Conservation (phyloP, 176 grass and related monocot genomes). For the Musa beccarii region DNA sequence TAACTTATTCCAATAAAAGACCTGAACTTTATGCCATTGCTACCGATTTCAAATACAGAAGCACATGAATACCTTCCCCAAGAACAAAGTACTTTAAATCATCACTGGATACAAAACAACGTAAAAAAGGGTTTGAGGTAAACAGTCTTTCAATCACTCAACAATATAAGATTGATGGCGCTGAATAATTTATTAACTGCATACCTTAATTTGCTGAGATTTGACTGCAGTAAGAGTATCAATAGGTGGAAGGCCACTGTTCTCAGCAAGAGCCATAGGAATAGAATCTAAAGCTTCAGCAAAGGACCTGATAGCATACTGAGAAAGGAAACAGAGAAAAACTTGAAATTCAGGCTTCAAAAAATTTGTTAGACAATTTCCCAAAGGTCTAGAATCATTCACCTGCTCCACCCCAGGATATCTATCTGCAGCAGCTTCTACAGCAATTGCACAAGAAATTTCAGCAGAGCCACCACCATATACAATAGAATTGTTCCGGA, state of each 20-base stretch:
- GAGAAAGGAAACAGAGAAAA: conserved; percentile 21
- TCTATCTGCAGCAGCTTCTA: conserved; percentile 63
- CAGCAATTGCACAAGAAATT: conserved; percentile 76
- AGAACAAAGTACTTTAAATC: too few relatives aligned
- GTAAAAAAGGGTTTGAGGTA: neutral
- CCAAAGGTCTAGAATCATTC: neutral
- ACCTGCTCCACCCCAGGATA: conserved; percentile 85
- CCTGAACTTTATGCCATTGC: too few relatives aligned
- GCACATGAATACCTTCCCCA: too few relatives aligned
- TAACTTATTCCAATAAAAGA: too few relatives aligned
- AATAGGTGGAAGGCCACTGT: conserved; percentile 74
- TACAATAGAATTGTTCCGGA: conserved; percentile 66
- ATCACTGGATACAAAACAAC: too few relatives aligned
- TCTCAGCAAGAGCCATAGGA: conserved; percentile 78
- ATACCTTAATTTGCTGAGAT: conserved; percentile 80
- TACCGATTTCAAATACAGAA: too few relatives aligned
- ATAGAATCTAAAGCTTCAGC: conserved; percentile 73
- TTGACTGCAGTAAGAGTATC: conserved; percentile 74
- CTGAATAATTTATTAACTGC: neutral
- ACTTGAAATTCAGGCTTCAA: neutral
- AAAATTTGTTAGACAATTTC: neutral
- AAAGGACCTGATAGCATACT: conserved; percentile 96
- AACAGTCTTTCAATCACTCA: neutral
- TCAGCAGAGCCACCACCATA: conserved; percentile 84
- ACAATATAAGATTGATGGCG: neutral